Conservation (phyloP, 1,284 basidiomycete species). For the Sutorius eximius region DNA sequence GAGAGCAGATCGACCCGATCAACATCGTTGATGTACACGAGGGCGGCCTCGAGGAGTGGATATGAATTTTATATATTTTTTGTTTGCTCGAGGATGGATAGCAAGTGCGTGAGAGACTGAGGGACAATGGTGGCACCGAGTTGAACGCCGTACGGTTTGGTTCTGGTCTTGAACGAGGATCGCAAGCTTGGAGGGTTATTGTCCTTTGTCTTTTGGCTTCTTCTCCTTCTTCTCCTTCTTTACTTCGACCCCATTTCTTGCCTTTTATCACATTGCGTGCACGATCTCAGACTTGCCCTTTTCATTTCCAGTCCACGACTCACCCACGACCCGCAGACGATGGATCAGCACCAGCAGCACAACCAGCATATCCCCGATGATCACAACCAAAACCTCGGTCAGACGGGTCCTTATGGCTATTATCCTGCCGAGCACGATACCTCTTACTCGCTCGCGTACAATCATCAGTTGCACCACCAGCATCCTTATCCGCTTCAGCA, state of each 20-base stretch:
- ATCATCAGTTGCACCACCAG: constrained; percentile 40
- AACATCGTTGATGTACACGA: constrained; percentile 17
- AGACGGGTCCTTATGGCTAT: constrained; percentile 38
- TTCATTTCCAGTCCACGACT: constrained; percentile 39
- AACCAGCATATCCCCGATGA: constrained; percentile 44
- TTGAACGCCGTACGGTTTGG: constrained; percentile 11
- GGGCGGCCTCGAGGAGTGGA: constrained; percentile 27
- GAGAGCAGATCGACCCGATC: constrained; percentile 14
- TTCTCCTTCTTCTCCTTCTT: constrained; percentile 29
- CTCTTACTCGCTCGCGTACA: constrained; percentile 44
- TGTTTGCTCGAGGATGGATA: background rate
- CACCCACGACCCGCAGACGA: constrained; percentile 35
- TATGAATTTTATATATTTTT: background rate
- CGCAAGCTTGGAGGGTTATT: constrained; percentile 26
- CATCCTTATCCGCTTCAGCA: constrained; percentile 44
- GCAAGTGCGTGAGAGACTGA: constrained; percentile 29
- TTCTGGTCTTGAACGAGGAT: constrained; percentile 33
- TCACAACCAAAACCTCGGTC: constrained; percentile 39
- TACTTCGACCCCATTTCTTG: constrained; percentile 28
- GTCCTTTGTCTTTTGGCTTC: constrained; percentile 27
- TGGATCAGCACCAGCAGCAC: constrained; percentile 43
- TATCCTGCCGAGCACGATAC: constrained; percentile 43
- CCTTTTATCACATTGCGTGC: constrained; percentile 35
- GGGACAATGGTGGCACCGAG: constrained; percentile 4
- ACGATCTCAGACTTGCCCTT: constrained; percentile 31